These are phyloP conservation scores for Sporisorium iseilematis-ciliati DNA, from an alignment of 1,284 basidiomycete genomes.

Conservation along the genomic window DNA sequence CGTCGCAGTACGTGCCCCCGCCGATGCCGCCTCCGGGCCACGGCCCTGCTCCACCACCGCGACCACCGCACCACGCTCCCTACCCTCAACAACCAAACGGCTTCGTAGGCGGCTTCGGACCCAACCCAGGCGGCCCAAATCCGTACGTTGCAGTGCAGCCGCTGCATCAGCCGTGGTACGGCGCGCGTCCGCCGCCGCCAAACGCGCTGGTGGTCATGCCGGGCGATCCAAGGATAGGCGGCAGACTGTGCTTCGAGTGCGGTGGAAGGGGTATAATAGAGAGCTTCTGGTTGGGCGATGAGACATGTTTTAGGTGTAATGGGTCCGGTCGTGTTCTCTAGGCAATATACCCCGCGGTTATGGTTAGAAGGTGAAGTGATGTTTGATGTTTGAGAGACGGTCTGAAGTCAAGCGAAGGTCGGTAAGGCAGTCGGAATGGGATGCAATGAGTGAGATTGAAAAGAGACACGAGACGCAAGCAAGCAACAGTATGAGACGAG, in stretches of 20 bases:
- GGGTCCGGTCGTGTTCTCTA: conserved; percentile 38
- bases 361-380: not conserved
- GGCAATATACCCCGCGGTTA: conserved; percentile 3
- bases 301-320: conserved; percentile 43
- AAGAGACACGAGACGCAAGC: no score
- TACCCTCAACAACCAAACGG: conserved; percentile 13
- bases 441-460: no score
- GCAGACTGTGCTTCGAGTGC: conserved; percentile 48
- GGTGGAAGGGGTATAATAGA: conserved; percentile 37
- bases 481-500: no score
- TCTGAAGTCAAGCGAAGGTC: no score
- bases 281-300: conserved; percentile 55
- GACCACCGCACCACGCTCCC: conserved; percentile 12
- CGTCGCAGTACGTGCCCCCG: conserved; percentile 48
- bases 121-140: conserved; percentile 37
- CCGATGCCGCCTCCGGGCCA: conserved; percentile 31
- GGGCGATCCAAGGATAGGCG: conserved; percentile 47
- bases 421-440: no score
- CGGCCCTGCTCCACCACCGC: conserved; percentile 12
- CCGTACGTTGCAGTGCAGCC: conserved; percentile 28
- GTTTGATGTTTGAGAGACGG: no score
- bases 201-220: conserved; percentile 49
- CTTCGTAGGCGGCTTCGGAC: conserved; percentile 35
- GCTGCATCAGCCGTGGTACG: conserved; percentile 10
- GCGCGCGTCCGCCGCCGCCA: conserved; percentile 26